A percentile compares a stretch with the other conserved stretches of the same genome.
Evolutionary conservation across 2,329 filamentous ascomycete species (phyloP).

Genomic region (Geoglossum cookeanum): DNA sequence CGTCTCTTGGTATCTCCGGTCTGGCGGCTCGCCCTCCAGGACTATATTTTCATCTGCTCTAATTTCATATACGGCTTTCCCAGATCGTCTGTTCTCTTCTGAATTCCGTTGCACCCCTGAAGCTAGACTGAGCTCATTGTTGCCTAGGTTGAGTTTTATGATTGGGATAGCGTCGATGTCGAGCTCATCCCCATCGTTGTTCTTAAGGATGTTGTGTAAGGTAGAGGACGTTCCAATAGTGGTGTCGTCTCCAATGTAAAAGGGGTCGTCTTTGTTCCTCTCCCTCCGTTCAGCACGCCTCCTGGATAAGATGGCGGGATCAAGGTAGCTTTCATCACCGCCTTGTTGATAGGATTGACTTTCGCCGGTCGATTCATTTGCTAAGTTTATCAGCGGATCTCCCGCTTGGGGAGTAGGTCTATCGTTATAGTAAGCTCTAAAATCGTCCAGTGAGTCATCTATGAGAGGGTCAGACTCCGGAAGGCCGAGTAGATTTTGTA

Average conservation of each 20-base stretch:
- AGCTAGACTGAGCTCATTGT: slow-evolving; percentile 13
- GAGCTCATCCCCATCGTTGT: slow-evolving; percentile 55
- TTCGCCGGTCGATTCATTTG: slow-evolving; percentile 21
- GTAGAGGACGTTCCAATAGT: slow-evolving; percentile 50
- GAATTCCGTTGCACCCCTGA: slow-evolving; percentile 9
- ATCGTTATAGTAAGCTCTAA: slow-evolving; percentile 21
- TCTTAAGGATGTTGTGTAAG: slow-evolving; percentile 50
- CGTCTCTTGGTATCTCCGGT: slow-evolving; percentile 8
- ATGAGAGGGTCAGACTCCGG: neutral
- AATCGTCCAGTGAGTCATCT: slow-evolving; percentile 14
- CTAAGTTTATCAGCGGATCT: slow-evolving; percentile 23
- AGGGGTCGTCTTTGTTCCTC: slow-evolving; percentile 80
- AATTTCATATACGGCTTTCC: slow-evolving; percentile 43
- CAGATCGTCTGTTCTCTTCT: slow-evolving; percentile 20
- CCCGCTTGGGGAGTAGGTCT: slow-evolving; percentile 10
- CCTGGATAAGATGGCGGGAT: slow-evolving; percentile 53
- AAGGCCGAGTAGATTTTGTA: slow-evolving; percentile 43
- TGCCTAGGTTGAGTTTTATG: slow-evolving; percentile 70
- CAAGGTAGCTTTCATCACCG: slow-evolving; percentile 34
- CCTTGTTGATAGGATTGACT: slow-evolving; percentile 26
- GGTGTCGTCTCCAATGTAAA: slow-evolving; percentile 54
- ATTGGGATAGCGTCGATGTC: slow-evolving; percentile 94
- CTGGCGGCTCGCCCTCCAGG: slow-evolving; percentile 24
- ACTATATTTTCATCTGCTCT: slow-evolving; percentile 55
- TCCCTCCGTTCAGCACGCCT: slow-evolving; percentile 61